Conservation (phyloP, 2,329 filamentous ascomycete species). For the Phyllachora maydis region DNA sequence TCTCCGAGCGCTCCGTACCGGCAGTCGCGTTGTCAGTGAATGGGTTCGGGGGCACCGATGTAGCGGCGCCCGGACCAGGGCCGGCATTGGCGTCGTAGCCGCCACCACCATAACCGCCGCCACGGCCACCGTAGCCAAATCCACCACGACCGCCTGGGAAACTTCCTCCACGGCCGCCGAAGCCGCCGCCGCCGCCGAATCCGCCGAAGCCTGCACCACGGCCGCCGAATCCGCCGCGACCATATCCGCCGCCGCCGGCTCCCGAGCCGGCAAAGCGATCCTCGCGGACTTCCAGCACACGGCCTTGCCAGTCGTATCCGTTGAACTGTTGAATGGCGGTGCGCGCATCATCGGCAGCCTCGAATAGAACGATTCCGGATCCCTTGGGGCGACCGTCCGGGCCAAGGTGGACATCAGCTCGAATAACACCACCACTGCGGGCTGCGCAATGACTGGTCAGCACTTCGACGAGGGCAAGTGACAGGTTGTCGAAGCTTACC, state of each 20-base stretch:
- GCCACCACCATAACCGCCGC: slow-evolving; percentile 14
- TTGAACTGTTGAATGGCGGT: slow-evolving; percentile 97
- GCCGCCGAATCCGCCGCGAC: slow-evolving; percentile 26
- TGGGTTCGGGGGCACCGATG: slow-evolving; percentile 49
- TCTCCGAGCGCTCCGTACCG: slow-evolving; percentile 63
- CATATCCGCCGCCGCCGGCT: slow-evolving; percentile 17
- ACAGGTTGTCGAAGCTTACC: slow-evolving; percentile 36
- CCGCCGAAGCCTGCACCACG: slow-evolving; percentile 24
- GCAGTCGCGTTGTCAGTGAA: slow-evolving; percentile 87
- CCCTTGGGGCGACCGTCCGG: slow-evolving; percentile 89
- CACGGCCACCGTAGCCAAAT: slow-evolving; percentile 21
- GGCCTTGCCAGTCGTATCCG: slow-evolving; percentile 95
- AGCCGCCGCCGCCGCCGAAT: slow-evolving; percentile 16
- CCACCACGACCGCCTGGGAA: slow-evolving; percentile 20
- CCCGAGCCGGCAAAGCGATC: slow-evolving; percentile 65
- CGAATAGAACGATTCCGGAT: slow-evolving; percentile 91
- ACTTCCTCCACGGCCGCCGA: too few species aligned
- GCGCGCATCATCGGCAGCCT: slow-evolving; percentile 81
- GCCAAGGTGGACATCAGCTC: slow-evolving; percentile 84
- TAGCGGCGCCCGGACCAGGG: too few species aligned
- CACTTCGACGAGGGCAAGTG: not conserved
- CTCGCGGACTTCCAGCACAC: slow-evolving; percentile 81
- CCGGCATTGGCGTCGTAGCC: slow-evolving; percentile 29
- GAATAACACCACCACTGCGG: slow-evolving; percentile 61
- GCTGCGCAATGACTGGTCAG: slow-evolving; percentile 14